Evolutionary conservation across 2,329 filamentous ascomycete species (phyloP).

Genomic region (Neobulgaria alba): DNA sequence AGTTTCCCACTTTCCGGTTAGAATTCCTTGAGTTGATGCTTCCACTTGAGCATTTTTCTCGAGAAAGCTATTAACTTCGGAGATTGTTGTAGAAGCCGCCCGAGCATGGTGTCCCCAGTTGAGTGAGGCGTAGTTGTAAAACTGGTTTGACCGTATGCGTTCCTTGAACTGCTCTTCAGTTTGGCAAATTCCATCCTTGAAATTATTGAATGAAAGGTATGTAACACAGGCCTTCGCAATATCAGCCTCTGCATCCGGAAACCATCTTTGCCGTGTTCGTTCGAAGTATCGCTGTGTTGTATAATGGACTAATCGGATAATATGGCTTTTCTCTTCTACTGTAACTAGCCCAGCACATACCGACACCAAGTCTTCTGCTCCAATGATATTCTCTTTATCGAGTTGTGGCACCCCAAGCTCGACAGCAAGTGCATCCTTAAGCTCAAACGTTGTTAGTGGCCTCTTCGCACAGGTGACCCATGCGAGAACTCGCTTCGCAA

Average conservation of each 20-base stretch:
- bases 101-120: neutral
- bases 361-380: conserved; percentile 14
- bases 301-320: conserved; percentile 22
- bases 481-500: conserved; percentile 3
- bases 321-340: conserved; percentile 2
- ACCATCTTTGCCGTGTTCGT: conserved; percentile 6
- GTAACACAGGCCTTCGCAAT: conserved; percentile 22
- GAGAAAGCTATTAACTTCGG: neutral
- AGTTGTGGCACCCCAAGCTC: conserved; percentile 17
- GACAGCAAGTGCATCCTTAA: conserved; percentile 36
- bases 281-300: conserved; percentile 27
- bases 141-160: conserved; percentile 10
- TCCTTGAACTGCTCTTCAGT: conserved; percentile 15
- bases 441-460: conserved; percentile 29
- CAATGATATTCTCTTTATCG: conserved; percentile 9
- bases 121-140: neutral
- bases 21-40: neutral
- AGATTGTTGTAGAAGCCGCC: too few relatives aligned
- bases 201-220: conserved; percentile 25
- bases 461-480: conserved; percentile 26
- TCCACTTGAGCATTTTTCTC: neutral
- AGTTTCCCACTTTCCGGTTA: neutral
- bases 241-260: conserved; percentile 13
- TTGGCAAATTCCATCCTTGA: conserved; percentile 17
- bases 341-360: conserved; percentile 21